Conservation (phyloP, 148 eudicot genomes). For the Selenicereus undatus region DNA sequence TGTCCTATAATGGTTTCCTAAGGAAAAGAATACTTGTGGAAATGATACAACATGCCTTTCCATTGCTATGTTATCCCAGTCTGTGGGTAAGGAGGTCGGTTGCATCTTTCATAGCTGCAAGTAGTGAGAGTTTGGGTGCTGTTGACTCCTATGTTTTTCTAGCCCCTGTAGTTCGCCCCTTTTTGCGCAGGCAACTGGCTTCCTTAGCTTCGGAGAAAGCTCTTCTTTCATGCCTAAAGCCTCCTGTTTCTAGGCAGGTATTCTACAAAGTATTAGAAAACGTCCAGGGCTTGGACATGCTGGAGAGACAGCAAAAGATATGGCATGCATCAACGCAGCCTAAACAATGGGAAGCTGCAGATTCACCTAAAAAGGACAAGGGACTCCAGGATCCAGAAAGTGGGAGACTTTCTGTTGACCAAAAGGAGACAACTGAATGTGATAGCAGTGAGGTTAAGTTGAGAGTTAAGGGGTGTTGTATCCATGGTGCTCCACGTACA, state of each 20-base stretch:
- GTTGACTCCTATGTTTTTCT: slow-evolving; percentile 92
- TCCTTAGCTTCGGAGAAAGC: slow-evolving; percentile 73
- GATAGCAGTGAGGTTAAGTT: slow-evolving; percentile 44
- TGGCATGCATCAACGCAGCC: slow-evolving; percentile 82
- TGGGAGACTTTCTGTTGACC: slow-evolving; percentile 28
- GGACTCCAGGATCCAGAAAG: slow-evolving; percentile 32
- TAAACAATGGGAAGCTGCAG: slow-evolving; percentile 49
- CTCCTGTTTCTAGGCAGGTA: slow-evolving; percentile 75
- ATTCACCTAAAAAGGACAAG: slow-evolving; percentile 40
- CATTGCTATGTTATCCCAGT: slow-evolving; percentile 87
- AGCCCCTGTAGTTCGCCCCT: slow-evolving; percentile 78
- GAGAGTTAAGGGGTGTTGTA: slow-evolving; percentile 45
- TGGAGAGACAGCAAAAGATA: slow-evolving; percentile 95
- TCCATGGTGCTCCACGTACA: slow-evolving; percentile 40
- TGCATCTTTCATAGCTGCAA: slow-evolving; percentile 77
- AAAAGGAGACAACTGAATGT: slow-evolving; percentile 29
- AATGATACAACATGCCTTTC: slow-evolving; percentile 85
- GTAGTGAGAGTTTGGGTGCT: slow-evolving; percentile 83
- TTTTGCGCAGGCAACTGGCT: slow-evolving; percentile 81
- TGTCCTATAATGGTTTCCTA: slow-evolving; percentile 70
- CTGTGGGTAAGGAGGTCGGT: slow-evolving; percentile 86
- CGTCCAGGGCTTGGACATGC: slow-evolving; percentile 84
- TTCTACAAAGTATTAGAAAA: slow-evolving; percentile 70
- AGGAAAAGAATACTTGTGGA: slow-evolving; percentile 77
- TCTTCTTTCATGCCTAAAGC: slow-evolving; percentile 78